Evolutionary conservation across 2,329 filamentous ascomycete genomes (phyloP).

Genomic region (Ustulina deusta): DNA sequence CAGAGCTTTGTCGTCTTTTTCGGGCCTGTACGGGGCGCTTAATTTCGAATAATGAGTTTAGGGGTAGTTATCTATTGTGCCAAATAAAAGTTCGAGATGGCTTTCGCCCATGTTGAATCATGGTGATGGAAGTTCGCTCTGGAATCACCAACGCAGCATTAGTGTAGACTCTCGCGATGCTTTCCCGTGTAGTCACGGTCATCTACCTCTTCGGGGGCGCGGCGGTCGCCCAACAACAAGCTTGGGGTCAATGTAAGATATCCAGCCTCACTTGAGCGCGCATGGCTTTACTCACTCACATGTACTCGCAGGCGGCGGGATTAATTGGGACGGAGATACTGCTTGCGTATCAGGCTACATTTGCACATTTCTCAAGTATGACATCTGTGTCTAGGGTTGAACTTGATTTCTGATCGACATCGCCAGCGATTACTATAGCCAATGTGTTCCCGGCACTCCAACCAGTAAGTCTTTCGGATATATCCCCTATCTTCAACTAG

Average conservation of each 20-base stretch:
- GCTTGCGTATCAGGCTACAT: conserved; percentile 39
- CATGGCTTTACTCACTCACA: conserved; percentile 13
- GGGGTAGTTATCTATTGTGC: not conserved
- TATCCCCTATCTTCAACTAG: not conserved
- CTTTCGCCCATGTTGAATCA: not conserved
- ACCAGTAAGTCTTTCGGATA: conserved; percentile 32
- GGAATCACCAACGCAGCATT: not conserved
- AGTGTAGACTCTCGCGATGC: conserved; percentile 20
- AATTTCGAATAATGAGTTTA: not conserved
- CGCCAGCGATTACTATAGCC: conserved; percentile 40
- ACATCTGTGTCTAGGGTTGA: not conserved
- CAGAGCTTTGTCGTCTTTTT: conserved; percentile 23
- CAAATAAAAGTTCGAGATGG: conserved; percentile 7
- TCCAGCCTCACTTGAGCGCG: not conserved
- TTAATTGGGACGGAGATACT: conserved; percentile 26
- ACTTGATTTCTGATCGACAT: conserved; percentile 15
- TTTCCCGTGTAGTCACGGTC: conserved; percentile 15
- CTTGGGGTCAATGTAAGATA: conserved; percentile 39
- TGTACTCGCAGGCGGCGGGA: conserved; percentile 32
- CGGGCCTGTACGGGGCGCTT: conserved; percentile 23
- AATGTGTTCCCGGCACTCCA: conserved; percentile 37
- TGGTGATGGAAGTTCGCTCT: not conserved
- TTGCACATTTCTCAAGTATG: conserved; percentile 36
- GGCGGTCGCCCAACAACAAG: conserved; percentile 34
- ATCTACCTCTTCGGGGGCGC: conserved; percentile 28